A percentile compares a stretch with the other conserved stretches of the same genome.
Conservation (phyloP, 768 basidiomycete genomes). For the Naganishia vishniacii region DNA sequence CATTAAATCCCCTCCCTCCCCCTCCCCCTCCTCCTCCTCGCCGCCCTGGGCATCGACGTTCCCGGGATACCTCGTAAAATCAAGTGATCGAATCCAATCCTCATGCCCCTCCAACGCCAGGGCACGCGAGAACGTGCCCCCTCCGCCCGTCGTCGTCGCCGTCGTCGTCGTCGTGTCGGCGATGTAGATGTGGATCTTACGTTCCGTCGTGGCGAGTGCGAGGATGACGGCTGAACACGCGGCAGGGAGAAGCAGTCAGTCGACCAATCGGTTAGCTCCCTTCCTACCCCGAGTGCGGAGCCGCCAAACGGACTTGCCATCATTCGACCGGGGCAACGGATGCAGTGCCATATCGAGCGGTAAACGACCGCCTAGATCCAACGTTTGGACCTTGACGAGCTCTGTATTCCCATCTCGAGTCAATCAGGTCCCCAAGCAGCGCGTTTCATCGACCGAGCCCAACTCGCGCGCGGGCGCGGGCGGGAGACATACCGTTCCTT, state of each 20-base stretch:
- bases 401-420: no score
- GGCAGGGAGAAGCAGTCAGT: slow-evolving; percentile 44
- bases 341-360: slow-evolving; percentile 66
- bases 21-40: neutral
- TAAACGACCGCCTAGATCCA: slow-evolving; percentile 65
- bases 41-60: slow-evolving; percentile 45
- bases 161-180: no score
- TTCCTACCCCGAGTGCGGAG: no score
- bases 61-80: slow-evolving; percentile 54
- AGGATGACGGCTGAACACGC: slow-evolving; percentile 55
- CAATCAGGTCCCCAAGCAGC: no score
- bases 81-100: slow-evolving; percentile 85
- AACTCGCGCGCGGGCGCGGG: no score
- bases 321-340: slow-evolving; percentile 62
- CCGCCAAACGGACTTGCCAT: no score
- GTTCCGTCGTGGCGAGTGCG: slow-evolving; percentile 79
- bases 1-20: slow-evolving; percentile 51
- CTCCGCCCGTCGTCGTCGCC: no score
- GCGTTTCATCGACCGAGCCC: no score
- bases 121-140: slow-evolving; percentile 28
- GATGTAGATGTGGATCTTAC: slow-evolving; percentile 64
- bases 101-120: slow-evolving; percentile 66
- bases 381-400: slow-evolving; percentile 53
- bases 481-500: slow-evolving; percentile 21
- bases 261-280: no score